Conservation (phyloP, 768 basidiomycete species). For the Hemileccinum rubropunctum region DNA sequence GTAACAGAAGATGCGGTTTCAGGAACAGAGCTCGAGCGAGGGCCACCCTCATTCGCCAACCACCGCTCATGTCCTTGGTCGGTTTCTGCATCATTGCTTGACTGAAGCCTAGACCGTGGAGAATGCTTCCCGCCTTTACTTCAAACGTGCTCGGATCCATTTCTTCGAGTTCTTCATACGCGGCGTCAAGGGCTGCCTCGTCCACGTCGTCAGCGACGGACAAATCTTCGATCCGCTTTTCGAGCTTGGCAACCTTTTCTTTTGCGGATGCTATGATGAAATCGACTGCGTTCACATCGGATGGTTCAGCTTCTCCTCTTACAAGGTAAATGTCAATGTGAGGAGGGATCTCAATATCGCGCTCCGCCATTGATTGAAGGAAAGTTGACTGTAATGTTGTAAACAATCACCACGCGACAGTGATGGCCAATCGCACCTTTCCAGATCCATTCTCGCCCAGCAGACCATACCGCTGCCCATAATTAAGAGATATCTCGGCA, state of each 20-base stretch:
- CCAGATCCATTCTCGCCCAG: slow-evolving; percentile 98
- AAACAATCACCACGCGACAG: slow-evolving; percentile 3
- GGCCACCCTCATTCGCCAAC: slow-evolving; percentile 99
- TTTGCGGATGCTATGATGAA: slow-evolving; percentile 93
- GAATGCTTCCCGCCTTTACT: slow-evolving; percentile 90
- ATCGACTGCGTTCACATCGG: slow-evolving; percentile 93
- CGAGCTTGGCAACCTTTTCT: slow-evolving; percentile 90
- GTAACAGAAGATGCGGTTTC: slow-evolving; percentile 91
- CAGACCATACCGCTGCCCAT: slow-evolving; percentile 92
- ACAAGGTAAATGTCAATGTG: slow-evolving; percentile 99
- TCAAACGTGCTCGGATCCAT: slow-evolving; percentile 96
- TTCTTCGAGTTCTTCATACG: slow-evolving; percentile 96
- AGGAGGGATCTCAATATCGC: slow-evolving; percentile 89
- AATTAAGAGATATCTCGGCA: slow-evolving; percentile 74
- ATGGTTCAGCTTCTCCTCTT: slow-evolving; percentile 91
- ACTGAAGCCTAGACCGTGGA: slow-evolving; percentile 96
- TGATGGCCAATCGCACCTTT: slow-evolving; percentile 59
- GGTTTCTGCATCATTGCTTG: slow-evolving; percentile 92
- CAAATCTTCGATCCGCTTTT: slow-evolving; percentile 91
- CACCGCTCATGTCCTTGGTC: slow-evolving; percentile 98
- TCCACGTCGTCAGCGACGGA: slow-evolving; percentile 88
- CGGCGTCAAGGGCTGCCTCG: slow-evolving; percentile 79
- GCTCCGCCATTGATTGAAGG: slow-evolving; percentile 91
- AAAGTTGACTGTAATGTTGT: slow-evolving; percentile 73
- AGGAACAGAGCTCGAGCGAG: slow-evolving; percentile 94